phyloP scores from a whole-genome alignment of 257 asterid genomes.

The Solanum virginianum region DNA sequence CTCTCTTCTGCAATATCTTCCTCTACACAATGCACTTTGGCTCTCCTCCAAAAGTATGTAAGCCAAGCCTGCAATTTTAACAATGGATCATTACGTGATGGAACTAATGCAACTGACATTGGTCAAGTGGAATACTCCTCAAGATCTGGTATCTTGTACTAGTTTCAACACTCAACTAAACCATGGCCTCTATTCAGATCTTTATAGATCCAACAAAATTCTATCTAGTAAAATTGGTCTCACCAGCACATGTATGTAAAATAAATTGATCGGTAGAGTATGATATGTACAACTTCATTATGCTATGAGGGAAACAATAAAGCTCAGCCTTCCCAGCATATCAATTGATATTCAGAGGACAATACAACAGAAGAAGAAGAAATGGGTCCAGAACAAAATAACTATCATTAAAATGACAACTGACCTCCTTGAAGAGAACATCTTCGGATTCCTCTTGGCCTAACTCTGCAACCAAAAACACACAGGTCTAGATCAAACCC shows the following conservation, averaged over 20 bases:
- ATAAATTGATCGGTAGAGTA: neutral
- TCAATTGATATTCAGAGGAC: neutral
- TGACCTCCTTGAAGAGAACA: conserved; percentile 86
- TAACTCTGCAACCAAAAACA: conserved; percentile 55
- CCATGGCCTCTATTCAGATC: neutral
- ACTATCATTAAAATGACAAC: neutral
- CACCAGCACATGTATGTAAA: neutral
- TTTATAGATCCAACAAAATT: neutral
- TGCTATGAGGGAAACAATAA: neutral
- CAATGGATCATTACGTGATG: neutral
- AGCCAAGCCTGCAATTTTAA: conserved; percentile 77
- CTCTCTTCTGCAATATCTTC: conserved; percentile 96
- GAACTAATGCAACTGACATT: neutral
- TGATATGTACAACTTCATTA: neutral
- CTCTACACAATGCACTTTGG: conserved; percentile 81
- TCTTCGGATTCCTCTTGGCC: conserved; percentile 86
- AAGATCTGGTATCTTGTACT: neutral
- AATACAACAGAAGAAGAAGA: neutral
- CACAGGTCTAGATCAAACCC: neutral
- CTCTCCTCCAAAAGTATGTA: conserved; percentile 98
- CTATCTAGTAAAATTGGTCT: neutral
- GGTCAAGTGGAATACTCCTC: neutral
- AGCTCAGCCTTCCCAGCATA: neutral
- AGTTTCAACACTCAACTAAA: neutral
- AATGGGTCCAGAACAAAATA: neutral